Evolutionary conservation across 495 filamentous ascomycete species (phyloP).

Genomic region (Xylaria acuta): DNA sequence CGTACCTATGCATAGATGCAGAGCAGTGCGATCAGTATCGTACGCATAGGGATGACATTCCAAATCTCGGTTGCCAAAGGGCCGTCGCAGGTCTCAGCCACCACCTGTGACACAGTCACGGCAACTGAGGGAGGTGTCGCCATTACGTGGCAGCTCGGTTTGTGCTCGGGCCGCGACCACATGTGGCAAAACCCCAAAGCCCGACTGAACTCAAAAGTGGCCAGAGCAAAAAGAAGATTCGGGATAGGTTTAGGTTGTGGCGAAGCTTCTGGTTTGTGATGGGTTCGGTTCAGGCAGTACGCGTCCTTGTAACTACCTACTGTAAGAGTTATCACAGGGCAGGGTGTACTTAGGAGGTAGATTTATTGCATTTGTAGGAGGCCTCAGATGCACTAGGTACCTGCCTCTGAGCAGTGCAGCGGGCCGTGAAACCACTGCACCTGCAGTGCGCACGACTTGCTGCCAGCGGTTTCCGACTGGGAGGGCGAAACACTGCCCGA

Average conservation of each 20-base stretch:
- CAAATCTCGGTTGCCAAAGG: neutral
- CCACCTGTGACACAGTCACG: conserved; percentile 18
- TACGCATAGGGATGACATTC: neutral
- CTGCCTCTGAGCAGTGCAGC: neutral
- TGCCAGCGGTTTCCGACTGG: neutral
- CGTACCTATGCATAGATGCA: neutral
- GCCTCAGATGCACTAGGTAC: neutral
- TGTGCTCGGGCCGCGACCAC: neutral
- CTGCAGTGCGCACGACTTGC: neutral
- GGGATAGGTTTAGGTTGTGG: neutral
- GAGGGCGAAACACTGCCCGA: conserved; percentile 7
- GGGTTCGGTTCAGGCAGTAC: neutral
- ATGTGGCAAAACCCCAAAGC: conserved; percentile 20
- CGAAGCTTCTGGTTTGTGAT: neutral
- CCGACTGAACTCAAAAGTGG: neutral
- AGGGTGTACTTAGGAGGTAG: neutral
- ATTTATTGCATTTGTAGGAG: neutral
- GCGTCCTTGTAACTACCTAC: neutral
- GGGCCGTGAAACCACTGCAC: neutral
- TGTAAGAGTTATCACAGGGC: neutral
- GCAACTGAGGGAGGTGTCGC: neutral
- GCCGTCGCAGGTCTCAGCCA: conserved; percentile 7
- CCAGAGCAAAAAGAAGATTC: neutral
- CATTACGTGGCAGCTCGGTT: neutral
- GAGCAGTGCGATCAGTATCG: neutral